A percentile compares a stretch with the other conserved stretches of the same genome.
Evolutionary conservation across 202 grass and related monocot species (phyloP).

Genomic region (Saccharum hybrid): DNA sequence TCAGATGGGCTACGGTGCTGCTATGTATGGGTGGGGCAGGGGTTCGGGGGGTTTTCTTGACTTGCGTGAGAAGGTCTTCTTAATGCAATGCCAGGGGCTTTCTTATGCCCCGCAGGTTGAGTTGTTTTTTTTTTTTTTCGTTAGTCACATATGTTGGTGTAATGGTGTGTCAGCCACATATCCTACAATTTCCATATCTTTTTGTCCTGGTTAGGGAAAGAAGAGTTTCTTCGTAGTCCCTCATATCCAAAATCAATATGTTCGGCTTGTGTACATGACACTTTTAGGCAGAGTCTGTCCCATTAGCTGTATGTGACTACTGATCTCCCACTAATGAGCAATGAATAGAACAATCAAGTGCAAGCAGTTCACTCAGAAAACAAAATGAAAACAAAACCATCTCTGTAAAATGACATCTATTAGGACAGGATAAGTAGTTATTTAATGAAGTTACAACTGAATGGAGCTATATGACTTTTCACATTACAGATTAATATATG

Average conservation of each 20-base stretch:
- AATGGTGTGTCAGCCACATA: background rate
- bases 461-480: background rate
- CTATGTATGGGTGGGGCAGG: too few species aligned
- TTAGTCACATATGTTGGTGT: background rate
- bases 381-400: background rate
- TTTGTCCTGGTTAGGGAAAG: background rate
- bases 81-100: too few species aligned
- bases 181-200: background rate
- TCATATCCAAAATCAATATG: background rate
- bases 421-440: background rate
- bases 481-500: background rate
- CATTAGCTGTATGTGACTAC: background rate
- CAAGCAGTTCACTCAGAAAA: background rate
- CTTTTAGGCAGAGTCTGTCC: background rate
- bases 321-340: background rate
- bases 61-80: too few species aligned
- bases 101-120: too few species aligned
- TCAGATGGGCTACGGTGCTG: background rate
- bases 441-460: slow-evolving; percentile 27
- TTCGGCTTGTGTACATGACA: background rate
- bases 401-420: background rate
- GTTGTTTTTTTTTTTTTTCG: too few species aligned
- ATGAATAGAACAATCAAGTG: background rate
- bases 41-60: too few species aligned
- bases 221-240: background rate